Base-by-base conservation (phyloP, 2,329 filamentous ascomycete species). In the Aspergillus neotritici region DNA sequence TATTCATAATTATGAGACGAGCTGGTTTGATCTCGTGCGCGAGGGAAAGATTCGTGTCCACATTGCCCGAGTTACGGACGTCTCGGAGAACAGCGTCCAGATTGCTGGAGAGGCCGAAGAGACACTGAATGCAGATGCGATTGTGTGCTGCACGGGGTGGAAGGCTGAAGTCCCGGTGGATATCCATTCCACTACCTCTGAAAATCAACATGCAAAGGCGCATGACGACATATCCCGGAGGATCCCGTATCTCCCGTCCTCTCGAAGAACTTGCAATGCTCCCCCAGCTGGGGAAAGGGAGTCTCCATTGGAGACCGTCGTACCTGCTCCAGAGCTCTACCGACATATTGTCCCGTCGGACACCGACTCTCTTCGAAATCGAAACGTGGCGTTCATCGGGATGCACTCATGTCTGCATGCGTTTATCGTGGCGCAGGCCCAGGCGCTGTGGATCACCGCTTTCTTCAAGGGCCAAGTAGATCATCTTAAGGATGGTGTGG, bases 61-160 rank as follows among this genome's bases (percentile, higher is more conserved):
- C 31, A 58, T 77, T 2, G 69, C 69, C 12, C 75, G 81, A 37
- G 66, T 82, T 3, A 57, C 60, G 3, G 60, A 63, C 12, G 62
- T 82, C 1, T 64, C 65, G 0, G 53, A 64, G 7, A 51, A 51
- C n/a, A 64, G 58, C 0, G 60, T 79, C 1, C 62, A 72, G 11
- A 66, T 81, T 7, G 57, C 67, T 8, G 21, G 21, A 9, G 21
- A 25, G 3, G 64, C 63, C 11, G 73, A 71, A 6, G 62, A 61
- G 0, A 54, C 50, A 0, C 41, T 80, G 4, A 42, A 65, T 4
- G 66, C 70, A 0, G 74, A 80, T 47, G 72, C 67, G 1, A 49
- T 82, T 0, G 61, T 78, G 31, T 74, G 69, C 41, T 68, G 69
- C 14, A 79, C 74, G 0, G 77, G 77, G 12, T 79, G 76, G 75